phyloP scores from a whole-genome alignment of 331 rosid species.

The Cydonia oblonga region DNA sequence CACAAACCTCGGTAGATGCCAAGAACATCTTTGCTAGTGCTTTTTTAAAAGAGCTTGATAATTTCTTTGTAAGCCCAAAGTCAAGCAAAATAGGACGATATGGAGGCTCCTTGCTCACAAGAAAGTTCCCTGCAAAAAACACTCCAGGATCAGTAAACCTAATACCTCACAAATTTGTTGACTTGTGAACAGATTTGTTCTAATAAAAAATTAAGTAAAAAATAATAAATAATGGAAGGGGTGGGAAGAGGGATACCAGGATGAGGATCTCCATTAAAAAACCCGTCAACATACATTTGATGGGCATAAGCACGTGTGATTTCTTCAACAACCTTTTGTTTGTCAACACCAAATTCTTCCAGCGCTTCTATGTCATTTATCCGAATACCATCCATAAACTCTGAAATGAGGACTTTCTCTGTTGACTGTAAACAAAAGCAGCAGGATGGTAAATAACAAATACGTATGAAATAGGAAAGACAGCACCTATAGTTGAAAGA shows the following conservation, averaged over 20 bases:
- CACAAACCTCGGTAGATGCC: constrained; percentile 91
- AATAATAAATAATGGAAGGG: background rate
- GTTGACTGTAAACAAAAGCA: constrained; percentile 61
- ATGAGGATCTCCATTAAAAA: constrained; percentile 98
- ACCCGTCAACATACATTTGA: constrained; percentile 91
- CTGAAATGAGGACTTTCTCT: constrained; percentile 73
- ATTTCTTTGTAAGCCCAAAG: constrained; percentile 77
- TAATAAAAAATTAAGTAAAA: background rate
- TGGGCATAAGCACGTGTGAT: constrained; percentile 94
- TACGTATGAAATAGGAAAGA: background rate
- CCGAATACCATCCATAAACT: constrained; percentile 97
- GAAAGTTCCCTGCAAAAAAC: constrained; percentile 69
- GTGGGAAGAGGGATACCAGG: constrained; percentile 47
- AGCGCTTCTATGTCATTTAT: constrained; percentile 66
- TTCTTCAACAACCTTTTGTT: constrained; percentile 79
- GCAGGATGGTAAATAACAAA: background rate
- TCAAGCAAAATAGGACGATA: constrained; percentile 85
- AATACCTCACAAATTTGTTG: background rate
- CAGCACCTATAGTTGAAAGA: background rate
- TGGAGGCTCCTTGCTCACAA: constrained; percentile 94
- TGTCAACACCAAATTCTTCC: constrained; percentile 69
- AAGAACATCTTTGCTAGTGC: constrained; percentile 97
- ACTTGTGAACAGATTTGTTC: background rate
- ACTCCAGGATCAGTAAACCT: constrained; percentile 10
- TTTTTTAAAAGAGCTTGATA: constrained; percentile 61